Percentiles rank a stretch among this genome's conserved stretches.
Evolutionary conservation across 495 filamentous ascomycete species (phyloP).

Genomic region (Massariosphaeria phaeospora): DNA sequence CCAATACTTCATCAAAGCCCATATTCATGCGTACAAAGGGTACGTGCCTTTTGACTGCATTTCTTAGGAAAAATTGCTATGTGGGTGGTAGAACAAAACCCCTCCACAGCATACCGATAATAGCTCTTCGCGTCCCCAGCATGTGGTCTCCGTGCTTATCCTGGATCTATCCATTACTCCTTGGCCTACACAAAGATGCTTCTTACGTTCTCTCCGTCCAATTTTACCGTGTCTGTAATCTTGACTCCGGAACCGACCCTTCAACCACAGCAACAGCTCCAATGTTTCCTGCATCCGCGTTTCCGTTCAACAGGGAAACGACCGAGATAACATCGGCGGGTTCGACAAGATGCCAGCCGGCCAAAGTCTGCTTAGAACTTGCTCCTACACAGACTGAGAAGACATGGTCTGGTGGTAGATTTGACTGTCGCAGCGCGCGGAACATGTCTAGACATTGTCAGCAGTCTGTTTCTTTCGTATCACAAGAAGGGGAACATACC

Average conservation of each 20-base stretch:
- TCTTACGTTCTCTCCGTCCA: not conserved
- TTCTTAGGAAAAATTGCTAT: no score
- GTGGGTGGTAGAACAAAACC: no score
- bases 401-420: slow-evolving; percentile 59
- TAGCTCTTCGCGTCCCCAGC: no score
- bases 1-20: no score
- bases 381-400: slow-evolving; percentile 87
- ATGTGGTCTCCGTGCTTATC: not conserved
- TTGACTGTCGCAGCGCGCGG: slow-evolving; percentile 38
- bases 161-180: slow-evolving; percentile 1
- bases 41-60: no score
- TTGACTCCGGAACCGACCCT: slow-evolving; percentile 31
- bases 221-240: not conserved
- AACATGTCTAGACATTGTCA: slow-evolving; percentile 43
- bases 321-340: slow-evolving; percentile 80
- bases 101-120: no score
- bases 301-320: slow-evolving; percentile 61
- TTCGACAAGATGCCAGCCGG: slow-evolving; percentile 81
- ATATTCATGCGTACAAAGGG: no score
- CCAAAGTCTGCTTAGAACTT: slow-evolving; percentile 78
- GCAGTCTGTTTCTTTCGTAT: not conserved
- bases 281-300: slow-evolving; percentile 44
- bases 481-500: slow-evolving; percentile 50
- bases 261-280: slow-evolving; percentile 42
- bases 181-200: not conserved